These are phyloP conservation scores for Elsinoe batatas DNA, from an alignment of 2,329 filamentous ascomycete species.

Conservation along the genomic window DNA sequence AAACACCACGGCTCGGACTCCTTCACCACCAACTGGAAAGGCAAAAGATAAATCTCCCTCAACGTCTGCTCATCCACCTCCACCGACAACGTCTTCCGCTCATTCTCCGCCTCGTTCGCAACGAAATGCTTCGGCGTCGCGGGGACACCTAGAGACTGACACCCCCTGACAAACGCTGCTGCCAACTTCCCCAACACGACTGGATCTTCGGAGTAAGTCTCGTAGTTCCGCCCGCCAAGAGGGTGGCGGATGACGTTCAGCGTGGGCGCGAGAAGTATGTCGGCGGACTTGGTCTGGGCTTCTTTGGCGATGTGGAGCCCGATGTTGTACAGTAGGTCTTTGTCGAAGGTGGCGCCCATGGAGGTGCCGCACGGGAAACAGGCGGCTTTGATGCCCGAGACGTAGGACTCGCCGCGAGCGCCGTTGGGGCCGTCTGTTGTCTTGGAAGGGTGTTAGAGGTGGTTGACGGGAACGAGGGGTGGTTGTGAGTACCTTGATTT, in stretches of 20 bases:
- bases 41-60: constrained; percentile 62
- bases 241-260: constrained; percentile 76
- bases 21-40: constrained; percentile 62
- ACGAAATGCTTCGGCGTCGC: constrained; percentile 74
- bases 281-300: constrained; percentile 60
- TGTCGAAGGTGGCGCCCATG: constrained; percentile 71
- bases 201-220: constrained; percentile 78
- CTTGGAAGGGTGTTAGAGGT: background rate
- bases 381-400: constrained; percentile 55
- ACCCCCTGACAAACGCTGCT: constrained; percentile 49
- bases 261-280: constrained; percentile 66
- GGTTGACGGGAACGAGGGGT: background rate
- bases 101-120: constrained; percentile 64
- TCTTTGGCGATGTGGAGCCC: constrained; percentile 64
- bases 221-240: constrained; percentile 75
- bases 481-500: background rate
- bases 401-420: constrained; percentile 57
- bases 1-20: constrained; percentile 59
- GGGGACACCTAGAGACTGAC: constrained; percentile 63
- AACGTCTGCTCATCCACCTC: constrained; percentile 55
- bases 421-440: constrained; percentile 58
- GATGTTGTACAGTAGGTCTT: constrained; percentile 56
- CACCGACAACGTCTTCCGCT: constrained; percentile 55
- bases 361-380: constrained; percentile 72
- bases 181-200: constrained; percentile 63